These are phyloP conservation scores for Flaveria floridana DNA, from an alignment of 140 eudicot species.

Conservation along the genomic window DNA sequence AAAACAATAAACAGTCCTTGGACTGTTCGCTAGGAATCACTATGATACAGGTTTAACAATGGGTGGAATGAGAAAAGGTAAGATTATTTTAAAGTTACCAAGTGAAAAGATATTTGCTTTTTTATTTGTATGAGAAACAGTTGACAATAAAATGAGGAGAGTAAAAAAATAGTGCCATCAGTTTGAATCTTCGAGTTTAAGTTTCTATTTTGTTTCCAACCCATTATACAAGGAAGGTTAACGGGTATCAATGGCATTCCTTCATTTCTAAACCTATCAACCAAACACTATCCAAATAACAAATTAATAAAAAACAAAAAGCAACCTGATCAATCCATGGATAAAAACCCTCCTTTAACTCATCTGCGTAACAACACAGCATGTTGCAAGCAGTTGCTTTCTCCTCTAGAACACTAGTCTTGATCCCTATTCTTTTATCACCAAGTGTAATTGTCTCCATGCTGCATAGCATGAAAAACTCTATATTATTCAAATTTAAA, in stretches of 20 bases:
- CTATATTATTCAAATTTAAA: not conserved
- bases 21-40: not conserved
- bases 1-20: not conserved
- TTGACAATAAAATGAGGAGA: not conserved
- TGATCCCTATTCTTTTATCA: slow-evolving; percentile 93
- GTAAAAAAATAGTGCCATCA: not conserved
- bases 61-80: not conserved
- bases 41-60: not conserved
- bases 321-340: slow-evolving; percentile 99
- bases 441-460: slow-evolving; percentile 99
- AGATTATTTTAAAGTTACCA: not conserved
- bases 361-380: slow-evolving; percentile 97
- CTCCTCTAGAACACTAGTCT: slow-evolving; percentile 96
- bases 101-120: not conserved
- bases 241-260: not conserved
- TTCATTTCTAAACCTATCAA: not conserved
- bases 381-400: slow-evolving; percentile 98
- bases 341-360: slow-evolving; percentile 88
- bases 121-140: not conserved
- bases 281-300: not conserved
- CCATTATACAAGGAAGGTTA: not conserved
- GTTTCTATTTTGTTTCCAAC: not conserved
- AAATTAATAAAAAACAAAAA: not conserved
- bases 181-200: not conserved
- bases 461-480: slow-evolving; percentile 46